Conservation (phyloP, 371 early-diverging fungal genomes). For the Mortierella sp. region DNA sequence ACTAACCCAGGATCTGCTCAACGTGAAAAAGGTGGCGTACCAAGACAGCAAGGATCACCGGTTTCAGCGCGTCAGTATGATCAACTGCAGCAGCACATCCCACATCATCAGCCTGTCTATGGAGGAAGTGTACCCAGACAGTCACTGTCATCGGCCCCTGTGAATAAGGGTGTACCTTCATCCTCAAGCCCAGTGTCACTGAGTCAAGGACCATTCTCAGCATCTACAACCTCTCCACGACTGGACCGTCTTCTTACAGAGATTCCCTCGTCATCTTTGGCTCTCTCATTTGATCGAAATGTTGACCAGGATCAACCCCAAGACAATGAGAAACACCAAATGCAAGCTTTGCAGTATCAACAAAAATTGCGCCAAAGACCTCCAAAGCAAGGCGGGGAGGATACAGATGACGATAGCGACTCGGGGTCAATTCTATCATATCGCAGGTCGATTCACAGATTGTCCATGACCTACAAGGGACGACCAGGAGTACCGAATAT, state of each 20-base stretch:
- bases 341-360: constrained; percentile 54
- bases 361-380: constrained; percentile 52
- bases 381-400: constrained; percentile 42
- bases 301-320: constrained; percentile 7
- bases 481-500: constrained; percentile 46
- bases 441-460: constrained; percentile 35
- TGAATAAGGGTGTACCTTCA: constrained; percentile 20
- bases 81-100: constrained; percentile 1
- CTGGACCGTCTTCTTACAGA: constrained; percentile 27
- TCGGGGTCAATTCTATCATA: constrained; percentile 37
- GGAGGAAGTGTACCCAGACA: constrained; percentile 19
- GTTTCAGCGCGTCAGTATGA: constrained; percentile 32
- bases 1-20: background rate
- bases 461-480: constrained; percentile 45
- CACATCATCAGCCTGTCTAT: constrained; percentile 10
- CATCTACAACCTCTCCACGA: constrained; percentile 11
- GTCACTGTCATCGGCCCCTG: background rate
- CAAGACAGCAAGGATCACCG: constrained; percentile 21
- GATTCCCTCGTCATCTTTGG: constrained; percentile 37
- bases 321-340: constrained; percentile 30
- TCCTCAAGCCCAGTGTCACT: constrained; percentile 1
- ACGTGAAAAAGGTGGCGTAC: background rate
- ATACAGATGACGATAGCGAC: constrained; percentile 45
- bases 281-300: constrained; percentile 36
- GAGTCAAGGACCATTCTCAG: constrained; percentile 10